Evolutionary conservation across 768 basidiomycete species (phyloP).

Genomic region (Rhodotorula sphaerocarpa): DNA sequence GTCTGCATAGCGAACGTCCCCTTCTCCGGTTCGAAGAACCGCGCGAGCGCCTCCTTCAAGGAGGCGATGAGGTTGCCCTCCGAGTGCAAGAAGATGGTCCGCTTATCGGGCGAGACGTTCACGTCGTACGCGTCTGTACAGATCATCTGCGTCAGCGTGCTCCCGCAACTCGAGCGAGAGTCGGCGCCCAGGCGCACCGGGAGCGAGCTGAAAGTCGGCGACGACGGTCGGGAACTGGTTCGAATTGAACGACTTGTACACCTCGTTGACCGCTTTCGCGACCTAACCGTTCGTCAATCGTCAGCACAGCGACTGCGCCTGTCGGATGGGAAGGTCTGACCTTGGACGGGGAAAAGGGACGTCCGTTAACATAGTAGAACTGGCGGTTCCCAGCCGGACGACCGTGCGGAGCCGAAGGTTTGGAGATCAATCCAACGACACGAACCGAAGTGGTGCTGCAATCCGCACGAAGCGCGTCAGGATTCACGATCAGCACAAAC

Average conservation of each 20-base stretch:
- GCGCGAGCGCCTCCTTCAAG: conserved; percentile 56
- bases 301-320: background rate
- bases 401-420: conserved; percentile 66
- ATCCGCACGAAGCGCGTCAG: too few relatives aligned
- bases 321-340: background rate
- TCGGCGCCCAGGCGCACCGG: too few relatives aligned
- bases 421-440: conserved; percentile 74
- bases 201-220: conserved; percentile 73
- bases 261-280: conserved; percentile 83
- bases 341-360: conserved; percentile 54
- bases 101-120: conserved; percentile 92
- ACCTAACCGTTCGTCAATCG: too few relatives aligned
- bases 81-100: conserved; percentile 84
- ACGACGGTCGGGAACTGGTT: conserved; percentile 72
- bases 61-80: conserved; percentile 69
- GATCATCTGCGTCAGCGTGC: background rate
- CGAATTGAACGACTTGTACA: conserved; percentile 72
- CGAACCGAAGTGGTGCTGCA: conserved; percentile 46
- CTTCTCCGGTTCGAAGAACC: conserved; percentile 49
- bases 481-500: too few relatives aligned
- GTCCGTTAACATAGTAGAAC: conserved; percentile 83
- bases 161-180: too few relatives aligned
- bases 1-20: conserved; percentile 58
- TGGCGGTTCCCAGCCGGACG: conserved; percentile 74
- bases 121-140: conserved; percentile 68